Conservation (phyloP, 2,329 filamentous ascomycete species). For the Sporothrix mexicana region DNA sequence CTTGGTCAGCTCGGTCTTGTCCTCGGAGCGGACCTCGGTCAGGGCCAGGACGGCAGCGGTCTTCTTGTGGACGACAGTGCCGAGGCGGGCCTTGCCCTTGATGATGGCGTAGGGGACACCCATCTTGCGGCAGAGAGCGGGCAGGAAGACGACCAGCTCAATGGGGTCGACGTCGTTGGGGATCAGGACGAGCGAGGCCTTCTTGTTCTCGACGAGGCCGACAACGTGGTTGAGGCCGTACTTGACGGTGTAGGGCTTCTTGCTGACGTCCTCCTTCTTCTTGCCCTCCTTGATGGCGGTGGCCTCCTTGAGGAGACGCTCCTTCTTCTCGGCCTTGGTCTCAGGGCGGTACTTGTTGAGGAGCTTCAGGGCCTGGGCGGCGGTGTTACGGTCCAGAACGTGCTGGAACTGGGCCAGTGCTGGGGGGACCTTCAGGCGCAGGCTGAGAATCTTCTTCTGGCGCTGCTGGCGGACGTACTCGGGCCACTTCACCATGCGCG, state of each 20-base stretch:
- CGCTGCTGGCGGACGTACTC: constrained; percentile 98
- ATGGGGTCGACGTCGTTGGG: constrained; percentile 99
- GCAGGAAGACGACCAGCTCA: constrained; percentile 98
- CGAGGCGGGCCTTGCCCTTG: constrained; percentile 99
- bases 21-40: constrained; percentile 96
- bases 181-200: constrained; percentile 96
- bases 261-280: constrained; percentile 99
- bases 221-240: constrained; percentile 99
- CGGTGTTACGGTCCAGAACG: constrained; percentile 95
- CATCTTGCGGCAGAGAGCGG: constrained; percentile 99
- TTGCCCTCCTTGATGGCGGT: constrained; percentile 97
- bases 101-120: constrained; percentile 98
- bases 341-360: constrained; percentile 99
- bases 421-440: constrained; percentile 98
- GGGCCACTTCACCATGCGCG: constrained; percentile 99
- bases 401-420: constrained; percentile 97
- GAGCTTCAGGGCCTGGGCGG: constrained; percentile 97
- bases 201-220: constrained; percentile 98
- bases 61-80: constrained; percentile 99
- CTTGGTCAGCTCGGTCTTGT: constrained; percentile 98
- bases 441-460: constrained; percentile 91
- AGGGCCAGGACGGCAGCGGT: constrained; percentile 94
- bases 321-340: constrained; percentile 99
- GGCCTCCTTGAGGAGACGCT: constrained; percentile 97
- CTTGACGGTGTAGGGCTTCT: constrained; percentile 99